Evolutionary conservation across 495 filamentous ascomycete species (phyloP).

Genomic region (Penicillium pancosmium): DNA sequence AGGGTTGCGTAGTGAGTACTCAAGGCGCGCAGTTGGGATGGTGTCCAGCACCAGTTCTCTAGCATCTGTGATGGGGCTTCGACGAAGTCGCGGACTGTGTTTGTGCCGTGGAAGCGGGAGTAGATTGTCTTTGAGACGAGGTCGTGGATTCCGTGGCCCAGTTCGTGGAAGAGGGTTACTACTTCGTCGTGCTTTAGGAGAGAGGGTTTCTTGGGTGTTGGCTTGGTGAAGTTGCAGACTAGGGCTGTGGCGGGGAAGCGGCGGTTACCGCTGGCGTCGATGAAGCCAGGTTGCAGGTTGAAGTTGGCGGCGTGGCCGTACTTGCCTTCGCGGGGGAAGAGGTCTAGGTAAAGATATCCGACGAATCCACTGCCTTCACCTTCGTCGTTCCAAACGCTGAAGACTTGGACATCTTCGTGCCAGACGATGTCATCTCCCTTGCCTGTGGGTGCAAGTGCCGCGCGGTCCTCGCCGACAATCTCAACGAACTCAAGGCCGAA

Average conservation of each 20-base stretch:
- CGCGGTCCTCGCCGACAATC: conserved; percentile 63
- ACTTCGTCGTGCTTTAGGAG: conserved; percentile 74
- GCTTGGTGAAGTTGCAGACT: conserved; percentile 74
- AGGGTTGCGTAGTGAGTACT: conserved; percentile 68
- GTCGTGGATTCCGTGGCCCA: conserved; percentile 77
- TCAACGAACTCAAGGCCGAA: conserved; percentile 93
- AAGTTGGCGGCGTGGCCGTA: conserved; percentile 78
- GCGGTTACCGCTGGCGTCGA: conserved; percentile 58
- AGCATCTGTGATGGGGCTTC: conserved; percentile 75
- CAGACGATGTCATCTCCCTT: conserved; percentile 68
- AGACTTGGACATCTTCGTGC: conserved; percentile 71
- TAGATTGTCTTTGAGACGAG: conserved; percentile 66
- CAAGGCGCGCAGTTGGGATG: conserved; percentile 65
- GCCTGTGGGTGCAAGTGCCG: conserved; percentile 55
- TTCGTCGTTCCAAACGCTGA: conserved; percentile 73
- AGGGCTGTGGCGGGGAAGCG: conserved; percentile 70
- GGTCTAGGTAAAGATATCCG: conserved; percentile 71
- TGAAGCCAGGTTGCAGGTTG: conserved; percentile 71
- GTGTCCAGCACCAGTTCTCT: conserved; percentile 79
- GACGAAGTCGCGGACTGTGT: conserved; percentile 71
- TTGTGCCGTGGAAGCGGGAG: conserved; percentile 75
- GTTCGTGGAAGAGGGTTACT: conserved; percentile 72
- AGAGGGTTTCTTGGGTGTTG: conserved; percentile 68
- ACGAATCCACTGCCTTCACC: conserved; percentile 66
- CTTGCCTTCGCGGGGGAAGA: conserved; percentile 66